Evolutionary conservation across 2,329 filamentous ascomycete species (phyloP), one percentile per base, ranked within the genome.

Genomic region (Erysiphe pulchra): DNA sequence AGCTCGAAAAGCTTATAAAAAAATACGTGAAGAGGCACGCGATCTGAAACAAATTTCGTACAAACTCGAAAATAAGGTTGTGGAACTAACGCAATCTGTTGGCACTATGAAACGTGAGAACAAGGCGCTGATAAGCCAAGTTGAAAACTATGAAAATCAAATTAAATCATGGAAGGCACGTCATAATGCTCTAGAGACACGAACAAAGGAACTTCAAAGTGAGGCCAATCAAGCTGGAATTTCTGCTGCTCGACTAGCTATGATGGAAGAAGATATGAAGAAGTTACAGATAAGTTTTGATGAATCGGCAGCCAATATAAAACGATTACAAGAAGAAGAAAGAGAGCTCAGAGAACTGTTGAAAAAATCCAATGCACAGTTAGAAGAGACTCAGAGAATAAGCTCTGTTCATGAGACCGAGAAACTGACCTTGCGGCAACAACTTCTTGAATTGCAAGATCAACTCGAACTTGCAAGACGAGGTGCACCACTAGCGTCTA

Each of bases 41-140:
- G 92, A 98, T 66, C 73, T 98, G 61, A 95, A 95, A 70, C 87
- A 95, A 63, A 98, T 98, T 54, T 95, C 90, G 2, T 98, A 98
- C 70, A 95, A 93, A 68, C 68, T 98, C 55, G 90, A 98, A 63
- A 95, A 98, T 71, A 98, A 98, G 75, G 90, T 98, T 50, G 84
- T 98, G 50, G 90, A 98, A 65, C 72, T 98, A 57, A 98, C 90
- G 1, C 90, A 98, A 62, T 83, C 80, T 44, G 65, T 98, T 55
- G 86, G 90, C 52, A 78, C 84, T 10, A 80, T 93, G 71, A 93
- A 92, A 67, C 74, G 78, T 50, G 83, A 93, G 64, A 98, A 98
- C 72, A 94, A 92, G 68, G 73, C 73, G 48, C 70, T 98, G 50
- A 69, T 80, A 54, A 77, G 73, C 33, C 86, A 95, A 62, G 79